Evolutionary conservation across 345 rosid species (phyloP).

Genomic region (Pugionium dolabratum): DNA sequence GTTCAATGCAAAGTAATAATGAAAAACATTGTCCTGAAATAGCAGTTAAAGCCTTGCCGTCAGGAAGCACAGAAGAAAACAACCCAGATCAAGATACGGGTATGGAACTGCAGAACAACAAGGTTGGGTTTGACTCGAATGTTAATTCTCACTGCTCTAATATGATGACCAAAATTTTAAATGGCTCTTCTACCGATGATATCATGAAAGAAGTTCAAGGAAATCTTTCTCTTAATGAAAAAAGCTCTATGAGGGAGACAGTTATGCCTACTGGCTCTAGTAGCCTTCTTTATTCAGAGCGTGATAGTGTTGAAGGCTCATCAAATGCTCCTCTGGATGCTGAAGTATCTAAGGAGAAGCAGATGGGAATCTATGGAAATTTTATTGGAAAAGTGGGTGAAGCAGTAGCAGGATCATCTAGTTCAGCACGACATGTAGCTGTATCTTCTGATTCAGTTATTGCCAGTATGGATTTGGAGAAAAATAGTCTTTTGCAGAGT

Average conservation of each 20-base stretch:
- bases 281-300: conserved; percentile 40
- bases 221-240: conserved; percentile 43
- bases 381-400: conserved; percentile 33
- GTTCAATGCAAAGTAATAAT: conserved; percentile 40
- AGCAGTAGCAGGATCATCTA: conserved; percentile 47
- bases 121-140: conserved; percentile 33
- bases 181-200: conserved; percentile 33
- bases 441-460: conserved; percentile 45
- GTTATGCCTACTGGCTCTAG: conserved; percentile 38
- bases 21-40: conserved; percentile 44
- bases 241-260: conserved; percentile 28
- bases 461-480: conserved; percentile 36
- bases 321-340: conserved; percentile 40
- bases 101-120: conserved; percentile 41
- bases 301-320: conserved; percentile 44
- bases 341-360: conserved; percentile 42
- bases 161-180: conserved; percentile 42
- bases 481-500: neutral
- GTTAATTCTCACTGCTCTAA: conserved; percentile 33
- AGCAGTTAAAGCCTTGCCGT: conserved; percentile 43
- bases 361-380: conserved; percentile 31
- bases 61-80: conserved; percentile 42
- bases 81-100: conserved; percentile 45
- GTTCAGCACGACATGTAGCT: conserved; percentile 46
- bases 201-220: conserved; percentile 50